phyloP scores from a whole-genome alignment of 2,329 filamentous ascomycete genomes.

The Colletotrichum australisinense region DNA sequence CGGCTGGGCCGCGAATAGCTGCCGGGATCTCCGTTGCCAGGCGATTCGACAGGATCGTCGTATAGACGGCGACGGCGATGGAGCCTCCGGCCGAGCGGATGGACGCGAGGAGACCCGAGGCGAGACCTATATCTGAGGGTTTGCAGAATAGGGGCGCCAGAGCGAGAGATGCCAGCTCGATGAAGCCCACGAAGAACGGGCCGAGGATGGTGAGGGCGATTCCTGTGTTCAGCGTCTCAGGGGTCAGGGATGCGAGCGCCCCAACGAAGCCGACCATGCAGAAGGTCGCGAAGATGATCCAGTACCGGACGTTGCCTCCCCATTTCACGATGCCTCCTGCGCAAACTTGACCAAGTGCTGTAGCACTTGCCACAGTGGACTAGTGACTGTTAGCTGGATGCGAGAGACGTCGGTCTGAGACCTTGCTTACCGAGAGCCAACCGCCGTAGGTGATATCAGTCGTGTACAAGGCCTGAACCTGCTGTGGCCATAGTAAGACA shows the following conservation, averaged over 20 bases:
- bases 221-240: conserved; percentile 43
- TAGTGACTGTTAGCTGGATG: conserved; percentile 16
- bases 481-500: conserved; percentile 50
- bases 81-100: conserved; percentile 51
- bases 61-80: conserved; percentile 52
- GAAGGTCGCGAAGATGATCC: conserved; percentile 50
- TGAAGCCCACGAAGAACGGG: conserved; percentile 50
- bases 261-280: conserved; percentile 50
- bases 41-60: conserved; percentile 51
- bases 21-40: conserved; percentile 48
- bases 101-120: conserved; percentile 52
- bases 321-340: conserved; percentile 47
- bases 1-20: conserved; percentile 44
- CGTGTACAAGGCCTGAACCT: conserved; percentile 48
- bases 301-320: conserved; percentile 49
- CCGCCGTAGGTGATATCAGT: conserved; percentile 47
- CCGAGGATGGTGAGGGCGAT: conserved; percentile 50
- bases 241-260: conserved; percentile 47
- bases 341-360: conserved; percentile 47
- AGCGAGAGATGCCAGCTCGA: conserved; percentile 48
- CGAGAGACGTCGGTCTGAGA: not conserved
- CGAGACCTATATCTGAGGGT: conserved; percentile 52
- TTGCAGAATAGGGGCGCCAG: conserved; percentile 51
- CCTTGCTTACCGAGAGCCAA: conserved; percentile 45
- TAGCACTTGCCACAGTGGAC: conserved; percentile 48